Evolutionary conservation across 2,329 filamentous ascomycete species (phyloP).

Genomic region (Beauveria asiatica): DNA sequence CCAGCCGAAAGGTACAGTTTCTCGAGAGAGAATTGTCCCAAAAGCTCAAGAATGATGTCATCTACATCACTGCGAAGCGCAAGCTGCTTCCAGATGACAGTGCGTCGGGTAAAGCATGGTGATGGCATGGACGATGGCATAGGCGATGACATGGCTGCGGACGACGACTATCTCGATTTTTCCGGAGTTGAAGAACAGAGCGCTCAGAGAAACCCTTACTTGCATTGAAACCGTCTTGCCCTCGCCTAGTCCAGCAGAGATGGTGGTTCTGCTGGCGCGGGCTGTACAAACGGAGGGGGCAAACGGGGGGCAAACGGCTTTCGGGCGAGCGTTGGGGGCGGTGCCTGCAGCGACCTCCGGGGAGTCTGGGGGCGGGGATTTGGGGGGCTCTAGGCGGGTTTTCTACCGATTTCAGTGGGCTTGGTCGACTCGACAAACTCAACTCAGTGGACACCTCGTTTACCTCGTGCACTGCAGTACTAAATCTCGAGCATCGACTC

Average conservation of each 20-base stretch:
- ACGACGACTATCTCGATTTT: no score
- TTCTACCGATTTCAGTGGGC: not conserved
- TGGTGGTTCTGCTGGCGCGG: not conserved
- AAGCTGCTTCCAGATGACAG: conserved; percentile 27
- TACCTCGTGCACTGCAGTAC: not conserved
- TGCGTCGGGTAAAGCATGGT: conserved; percentile 27
- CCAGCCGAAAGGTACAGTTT: conserved; percentile 29
- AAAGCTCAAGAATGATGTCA: conserved; percentile 31
- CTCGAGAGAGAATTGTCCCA: conserved; percentile 33
- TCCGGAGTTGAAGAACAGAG: not conserved
- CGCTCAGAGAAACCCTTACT: not conserved
- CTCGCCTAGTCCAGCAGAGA: not conserved
- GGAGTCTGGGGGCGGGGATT: conserved; percentile 3
- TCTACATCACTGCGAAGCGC: conserved; percentile 32
- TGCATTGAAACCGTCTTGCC: not conserved
- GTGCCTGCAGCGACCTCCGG: not conserved
- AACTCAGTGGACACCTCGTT: not conserved
- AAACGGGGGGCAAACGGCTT: not conserved
- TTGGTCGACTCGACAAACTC: not conserved
- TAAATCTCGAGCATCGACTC: not conserved
- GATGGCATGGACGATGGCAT: conserved; percentile 27
- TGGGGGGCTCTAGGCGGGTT: not conserved
- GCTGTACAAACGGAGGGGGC: not conserved
- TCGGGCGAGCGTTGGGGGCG: conserved; percentile 1
- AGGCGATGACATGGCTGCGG: conserved; percentile 17